A percentile compares a stretch with the other conserved stretches of the same genome.
Conservation (phyloP, 2,329 filamentous ascomycete genomes). For the Hypoxylon rubiginosum region DNA sequence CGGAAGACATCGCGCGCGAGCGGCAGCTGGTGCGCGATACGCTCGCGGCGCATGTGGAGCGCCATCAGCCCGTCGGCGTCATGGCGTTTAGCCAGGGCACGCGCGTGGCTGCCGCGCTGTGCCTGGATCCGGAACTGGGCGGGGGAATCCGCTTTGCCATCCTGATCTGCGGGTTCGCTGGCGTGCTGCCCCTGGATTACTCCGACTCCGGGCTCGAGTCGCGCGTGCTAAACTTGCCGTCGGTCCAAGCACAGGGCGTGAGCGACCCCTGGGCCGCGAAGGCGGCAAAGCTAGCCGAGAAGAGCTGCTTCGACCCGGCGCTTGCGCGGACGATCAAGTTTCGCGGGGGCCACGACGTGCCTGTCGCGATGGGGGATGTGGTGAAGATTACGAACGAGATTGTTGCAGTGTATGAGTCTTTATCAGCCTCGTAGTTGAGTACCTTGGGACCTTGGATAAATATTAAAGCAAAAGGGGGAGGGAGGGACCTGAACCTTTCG, state of each 20-base stretch:
- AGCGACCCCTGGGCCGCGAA: neutral
- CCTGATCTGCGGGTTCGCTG: neutral
- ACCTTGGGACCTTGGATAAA: no score
- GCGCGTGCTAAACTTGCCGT: neutral
- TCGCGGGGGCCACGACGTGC: neutral
- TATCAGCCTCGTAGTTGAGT: neutral
- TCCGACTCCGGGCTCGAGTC: neutral
- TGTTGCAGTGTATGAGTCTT: neutral
- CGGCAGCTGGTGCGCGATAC: neutral
- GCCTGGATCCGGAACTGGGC: neutral
- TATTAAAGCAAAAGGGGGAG: neutral
- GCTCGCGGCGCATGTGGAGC: neutral
- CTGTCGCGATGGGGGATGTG: neutral
- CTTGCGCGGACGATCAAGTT: neutral
- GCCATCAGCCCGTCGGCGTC: neutral
- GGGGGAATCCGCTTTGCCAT: neutral
- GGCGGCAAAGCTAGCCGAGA: neutral
- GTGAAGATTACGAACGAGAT: conserved; percentile 1
- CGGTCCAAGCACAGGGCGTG: neutral
- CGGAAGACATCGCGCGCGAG: neutral
- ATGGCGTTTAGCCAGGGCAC: conserved; percentile 3
- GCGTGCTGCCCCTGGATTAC: neutral
- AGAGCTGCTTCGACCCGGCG: neutral
- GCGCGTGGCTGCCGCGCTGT: neutral
- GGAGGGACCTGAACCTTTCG: no score